A percentile compares a stretch with the other conserved stretches of the same genome.
phyloP scores from a whole-genome alignment of 1,139 yeast genomes.

The Taphrina betulina region DNA sequence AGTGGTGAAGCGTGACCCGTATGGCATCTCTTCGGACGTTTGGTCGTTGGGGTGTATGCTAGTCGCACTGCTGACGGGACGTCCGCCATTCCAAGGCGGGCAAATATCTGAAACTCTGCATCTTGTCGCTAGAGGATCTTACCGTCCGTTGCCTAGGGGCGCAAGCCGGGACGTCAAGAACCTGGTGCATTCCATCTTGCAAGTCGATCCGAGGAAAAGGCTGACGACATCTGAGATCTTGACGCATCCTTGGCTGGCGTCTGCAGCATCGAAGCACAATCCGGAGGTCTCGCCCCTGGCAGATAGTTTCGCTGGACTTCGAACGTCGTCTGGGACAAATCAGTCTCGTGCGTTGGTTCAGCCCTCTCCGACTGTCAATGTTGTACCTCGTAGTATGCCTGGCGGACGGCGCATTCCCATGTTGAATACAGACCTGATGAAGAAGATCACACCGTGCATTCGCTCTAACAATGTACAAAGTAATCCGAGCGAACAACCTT shows the following conservation, averaged over 20 bases:
- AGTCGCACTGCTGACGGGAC: slow-evolving; percentile 57
- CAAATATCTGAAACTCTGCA: slow-evolving; percentile 31
- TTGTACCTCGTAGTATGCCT: no score
- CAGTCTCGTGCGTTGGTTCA: neutral
- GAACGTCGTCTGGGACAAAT: neutral
- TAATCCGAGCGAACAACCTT: neutral
- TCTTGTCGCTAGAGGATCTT: slow-evolving; percentile 30
- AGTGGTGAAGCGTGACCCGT: slow-evolving; percentile 55
- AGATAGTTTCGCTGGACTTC: neutral
- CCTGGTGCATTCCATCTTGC: slow-evolving; percentile 30
- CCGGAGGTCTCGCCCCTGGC: slow-evolving; percentile 1
- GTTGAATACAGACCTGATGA: no score
- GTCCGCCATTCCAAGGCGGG: slow-evolving; percentile 55
- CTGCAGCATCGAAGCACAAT: neutral
- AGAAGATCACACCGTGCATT: no score
- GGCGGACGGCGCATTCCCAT: no score
- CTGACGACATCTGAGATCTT: slow-evolving; percentile 31
- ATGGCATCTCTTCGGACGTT: slow-evolving; percentile 58
- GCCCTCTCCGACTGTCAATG: no score
- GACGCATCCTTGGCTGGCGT: slow-evolving; percentile 32
- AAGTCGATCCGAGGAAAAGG: slow-evolving; percentile 30
- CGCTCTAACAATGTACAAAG: no score
- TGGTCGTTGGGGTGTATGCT: slow-evolving; percentile 61
- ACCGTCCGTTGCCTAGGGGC: slow-evolving; percentile 28
- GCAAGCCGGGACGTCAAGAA: slow-evolving; percentile 27